These are phyloP conservation scores for Rhizopogon sp. DNA, from an alignment of 768 basidiomycete species.

Conservation along the genomic window DNA sequence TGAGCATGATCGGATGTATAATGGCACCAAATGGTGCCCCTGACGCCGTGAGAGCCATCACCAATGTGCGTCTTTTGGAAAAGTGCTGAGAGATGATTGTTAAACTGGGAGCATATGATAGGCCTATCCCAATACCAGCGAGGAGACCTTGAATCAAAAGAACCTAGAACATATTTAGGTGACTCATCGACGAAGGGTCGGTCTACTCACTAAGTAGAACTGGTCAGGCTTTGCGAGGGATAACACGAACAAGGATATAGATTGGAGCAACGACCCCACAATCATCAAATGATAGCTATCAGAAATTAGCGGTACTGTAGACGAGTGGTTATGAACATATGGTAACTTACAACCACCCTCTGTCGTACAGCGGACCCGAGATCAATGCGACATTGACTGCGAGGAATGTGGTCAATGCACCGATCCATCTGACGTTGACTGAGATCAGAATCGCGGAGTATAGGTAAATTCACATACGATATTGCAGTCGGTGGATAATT, in stretches of 20 bases:
- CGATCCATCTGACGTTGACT: conserved; percentile 27
- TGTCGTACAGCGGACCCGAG: conserved; percentile 28
- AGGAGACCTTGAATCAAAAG: conserved; percentile 41
- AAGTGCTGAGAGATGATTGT: conserved; percentile 43
- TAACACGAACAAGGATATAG: conserved; percentile 22
- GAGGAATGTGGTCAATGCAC: conserved; percentile 27
- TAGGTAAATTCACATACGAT: conserved; percentile 13
- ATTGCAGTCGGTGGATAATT: conserved; percentile 23
- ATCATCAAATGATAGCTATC: conserved; percentile 4
- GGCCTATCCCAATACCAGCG: conserved; percentile 36
- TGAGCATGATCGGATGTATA: conserved; percentile 57
- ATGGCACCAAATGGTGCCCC: conserved; percentile 51
- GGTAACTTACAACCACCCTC: conserved; percentile 22
- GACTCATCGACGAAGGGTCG: not conserved
- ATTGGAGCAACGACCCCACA: conserved; percentile 9
- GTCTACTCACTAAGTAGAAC: conserved; percentile 17
- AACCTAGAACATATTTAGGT: conserved; percentile 17
- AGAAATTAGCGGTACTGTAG: conserved; percentile 21
- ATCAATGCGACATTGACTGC: conserved; percentile 23
- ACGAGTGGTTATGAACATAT: not conserved
- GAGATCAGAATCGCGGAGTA: too few relatives aligned
- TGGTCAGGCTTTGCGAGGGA: conserved; percentile 19
- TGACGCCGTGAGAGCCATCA: conserved; percentile 41
- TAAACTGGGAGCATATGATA: conserved; percentile 39
- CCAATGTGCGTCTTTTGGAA: conserved; percentile 31